phyloP scores from a whole-genome alignment of 768 basidiomycete genomes.

The Glaciozyma martinii region DNA sequence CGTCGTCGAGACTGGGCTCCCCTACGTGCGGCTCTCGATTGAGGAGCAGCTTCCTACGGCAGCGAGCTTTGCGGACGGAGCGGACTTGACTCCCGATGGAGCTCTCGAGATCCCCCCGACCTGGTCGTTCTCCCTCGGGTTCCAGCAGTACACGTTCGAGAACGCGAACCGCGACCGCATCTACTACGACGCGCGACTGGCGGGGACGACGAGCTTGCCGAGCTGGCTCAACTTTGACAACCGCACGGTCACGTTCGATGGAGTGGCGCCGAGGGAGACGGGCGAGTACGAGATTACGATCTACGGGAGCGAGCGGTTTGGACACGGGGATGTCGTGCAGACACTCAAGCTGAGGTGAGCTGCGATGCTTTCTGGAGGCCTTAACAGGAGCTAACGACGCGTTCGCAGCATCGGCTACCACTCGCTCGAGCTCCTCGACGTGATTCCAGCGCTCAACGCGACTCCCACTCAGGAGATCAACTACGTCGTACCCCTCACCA shows the following conservation, averaged over 20 bases:
- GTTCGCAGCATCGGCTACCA: conserved; percentile 52
- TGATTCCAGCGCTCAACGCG: conserved; percentile 59
- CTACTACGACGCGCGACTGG: conserved; percentile 56
- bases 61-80: conserved; percentile 25
- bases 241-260: conserved; percentile 62
- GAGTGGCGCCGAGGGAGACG: conserved; percentile 53
- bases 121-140: conserved; percentile 88
- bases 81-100: conserved; percentile 35
- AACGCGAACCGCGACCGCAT: conserved; percentile 43
- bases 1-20: conserved; percentile 51
- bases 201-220: conserved; percentile 63
- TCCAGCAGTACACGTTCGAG: conserved; percentile 56
- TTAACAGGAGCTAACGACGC: no score
- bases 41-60: conserved; percentile 41
- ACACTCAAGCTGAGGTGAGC: conserved; percentile 49
- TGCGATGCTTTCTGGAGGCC: no score
- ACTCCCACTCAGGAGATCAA: conserved; percentile 53
- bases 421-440: conserved; percentile 50
- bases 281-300: conserved; percentile 50
- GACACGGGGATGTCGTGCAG: conserved; percentile 55
- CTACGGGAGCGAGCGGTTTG: conserved; percentile 62
- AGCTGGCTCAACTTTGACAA: conserved; percentile 66
- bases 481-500: conserved; percentile 42
- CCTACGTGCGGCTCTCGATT: conserved; percentile 37
- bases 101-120: conserved; percentile 60